Percentiles rank a stretch among this genome's conserved stretches.
Evolutionary conservation across 371 early-diverging fungal species (phyloP).

Genomic region (Mortierella sp.): DNA sequence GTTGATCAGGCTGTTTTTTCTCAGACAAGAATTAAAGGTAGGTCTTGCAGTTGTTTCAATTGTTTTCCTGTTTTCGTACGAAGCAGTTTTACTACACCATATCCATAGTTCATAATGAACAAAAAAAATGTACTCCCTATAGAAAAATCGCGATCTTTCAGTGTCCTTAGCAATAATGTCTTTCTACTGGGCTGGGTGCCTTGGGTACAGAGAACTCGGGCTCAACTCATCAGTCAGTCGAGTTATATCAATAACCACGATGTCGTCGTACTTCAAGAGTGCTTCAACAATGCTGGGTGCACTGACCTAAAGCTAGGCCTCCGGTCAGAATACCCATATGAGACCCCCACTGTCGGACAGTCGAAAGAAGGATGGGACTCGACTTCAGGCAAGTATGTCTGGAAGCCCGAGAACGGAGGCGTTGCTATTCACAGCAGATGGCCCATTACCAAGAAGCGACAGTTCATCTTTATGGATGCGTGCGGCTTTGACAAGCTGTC

Average conservation of each 20-base stretch:
- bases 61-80: too few relatives aligned
- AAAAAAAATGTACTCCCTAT: too few relatives aligned
- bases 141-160: too few relatives aligned
- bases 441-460: constrained; percentile 36
- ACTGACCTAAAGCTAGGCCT: not conserved
- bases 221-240: constrained; percentile 13
- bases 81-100: too few relatives aligned
- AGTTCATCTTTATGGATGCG: constrained; percentile 23
- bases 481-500: constrained; percentile 34
- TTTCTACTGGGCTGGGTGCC: not conserved
- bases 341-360: constrained; percentile 25
- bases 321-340: constrained; percentile 17
- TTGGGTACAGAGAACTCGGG: constrained; percentile 5
- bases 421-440: constrained; percentile 36
- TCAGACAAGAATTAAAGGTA: too few relatives aligned
- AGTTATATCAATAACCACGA: constrained; percentile 24
- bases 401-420: constrained; percentile 22
- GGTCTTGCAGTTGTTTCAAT: too few relatives aligned
- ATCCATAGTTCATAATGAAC: too few relatives aligned
- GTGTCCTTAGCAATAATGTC: constrained; percentile 8
- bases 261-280: constrained; percentile 23
- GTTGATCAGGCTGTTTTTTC: too few relatives aligned
- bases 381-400: constrained; percentile 20
- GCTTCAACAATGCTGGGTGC: constrained; percentile 15
- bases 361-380: constrained; percentile 35